Conservation (phyloP, 2,329 filamentous ascomycete genomes). For the Talaromyces pinophilus region DNA sequence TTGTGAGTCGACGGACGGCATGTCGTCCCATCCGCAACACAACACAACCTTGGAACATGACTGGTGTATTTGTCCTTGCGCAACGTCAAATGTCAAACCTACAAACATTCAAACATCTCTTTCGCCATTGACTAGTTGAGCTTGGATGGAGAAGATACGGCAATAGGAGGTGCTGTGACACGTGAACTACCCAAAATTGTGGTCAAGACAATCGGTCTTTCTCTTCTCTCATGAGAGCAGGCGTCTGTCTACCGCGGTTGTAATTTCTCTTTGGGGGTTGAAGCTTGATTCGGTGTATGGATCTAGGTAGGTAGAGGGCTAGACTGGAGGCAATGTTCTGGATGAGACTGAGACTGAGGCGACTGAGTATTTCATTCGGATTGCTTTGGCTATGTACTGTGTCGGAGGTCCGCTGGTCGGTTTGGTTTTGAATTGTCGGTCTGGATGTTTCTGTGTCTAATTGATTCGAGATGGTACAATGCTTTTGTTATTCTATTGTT, state of each 20-base stretch:
- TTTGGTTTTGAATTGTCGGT: background rate
- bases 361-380: background rate
- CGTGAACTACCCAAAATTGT: background rate
- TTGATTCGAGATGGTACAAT: background rate
- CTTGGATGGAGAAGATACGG: background rate
- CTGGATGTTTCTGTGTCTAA: background rate
- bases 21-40: background rate
- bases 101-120: slow-evolving; percentile 4
- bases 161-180: background rate
- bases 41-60: background rate
- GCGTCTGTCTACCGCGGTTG: background rate
- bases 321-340: background rate
- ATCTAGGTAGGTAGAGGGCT: background rate
- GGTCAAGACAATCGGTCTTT: background rate
- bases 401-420: background rate
- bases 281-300: background rate
- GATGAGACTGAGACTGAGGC: background rate
- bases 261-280: background rate
- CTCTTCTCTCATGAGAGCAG: background rate
- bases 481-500: background rate
- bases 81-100: slow-evolving; percentile 3
- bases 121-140: background rate
- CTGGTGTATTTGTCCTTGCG: background rate
- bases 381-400: background rate
- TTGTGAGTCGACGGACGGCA: background rate